Base-by-base conservation (phyloP, 1,139 yeast genomes). In the Meyerozyma sp. region DNA sequence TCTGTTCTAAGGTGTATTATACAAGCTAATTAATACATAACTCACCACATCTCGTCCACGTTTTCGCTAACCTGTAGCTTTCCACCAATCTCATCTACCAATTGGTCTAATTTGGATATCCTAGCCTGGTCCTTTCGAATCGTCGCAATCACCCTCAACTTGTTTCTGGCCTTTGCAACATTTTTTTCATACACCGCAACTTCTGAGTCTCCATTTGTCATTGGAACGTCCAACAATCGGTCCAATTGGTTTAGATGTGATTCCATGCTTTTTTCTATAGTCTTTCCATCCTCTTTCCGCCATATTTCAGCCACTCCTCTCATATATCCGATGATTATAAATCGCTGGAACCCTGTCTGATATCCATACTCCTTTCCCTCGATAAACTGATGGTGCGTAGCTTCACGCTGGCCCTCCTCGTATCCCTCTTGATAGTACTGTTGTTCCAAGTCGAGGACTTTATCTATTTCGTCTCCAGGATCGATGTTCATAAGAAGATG, bases 291-390 rank as follows among this genome's bases (percentile, higher is more conserved):
- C 5, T 61, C 47, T 3, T 39, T 23, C 14, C 58, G 53, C 75
- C 81, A 72, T 26, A 54, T 60, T 7, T 65, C 65, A 1, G 77
- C 56, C 5, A 85, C 60, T 6, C 88, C 88, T 40, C 68, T 63
- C 5, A 86, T 70, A 43, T 82, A 79, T 0, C 95, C 95, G 3
- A 85, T 59, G 0, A 84, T 62, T 11, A 82, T 54, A 52, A 75
- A 84, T 48, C 91, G 66, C 59, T 84, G 91, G 55, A 79, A 85
- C 0, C 90, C 94, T 0, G 89, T 83, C 55, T 87, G 94, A 42
- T 84, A 71, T 0, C 95, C 95, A 55, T 75, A 84, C 51, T 84
- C 87, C 52, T 81, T 81, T 2, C 95, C 95, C 58, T 86, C 95
- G 1, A 73, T 50, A 43, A 64, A 68, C 40, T 75, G 78, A 37